A percentile compares a stretch with the other conserved stretches of the same genome.
Conservation (phyloP, 192 early-diverging fungal species). For the Obelidium mucronatum region DNA sequence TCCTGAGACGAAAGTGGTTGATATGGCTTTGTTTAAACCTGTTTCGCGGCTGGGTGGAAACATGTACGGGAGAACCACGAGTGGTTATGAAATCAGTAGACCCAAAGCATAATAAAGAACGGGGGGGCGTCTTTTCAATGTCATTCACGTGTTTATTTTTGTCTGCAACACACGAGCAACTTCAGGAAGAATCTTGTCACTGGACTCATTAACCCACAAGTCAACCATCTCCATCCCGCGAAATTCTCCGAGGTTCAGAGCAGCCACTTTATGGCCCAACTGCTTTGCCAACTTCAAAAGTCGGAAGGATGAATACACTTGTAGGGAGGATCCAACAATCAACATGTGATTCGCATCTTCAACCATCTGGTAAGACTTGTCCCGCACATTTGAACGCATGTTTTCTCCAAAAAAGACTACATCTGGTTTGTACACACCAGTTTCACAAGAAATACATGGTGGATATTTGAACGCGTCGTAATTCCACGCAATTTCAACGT, state of each 20-base stretch:
- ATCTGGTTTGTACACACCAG: slow-evolving; percentile 60
- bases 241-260: slow-evolving; percentile 80
- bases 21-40: slow-evolving; percentile 39
- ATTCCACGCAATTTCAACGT: slow-evolving; percentile 65
- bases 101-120: too few species aligned
- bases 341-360: slow-evolving; percentile 68
- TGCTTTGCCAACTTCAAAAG: slow-evolving; percentile 72
- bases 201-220: slow-evolving; percentile 52
- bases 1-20: slow-evolving; percentile 39
- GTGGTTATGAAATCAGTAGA: slow-evolving; percentile 46
- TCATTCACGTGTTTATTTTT: neutral
- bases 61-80: slow-evolving; percentile 44
- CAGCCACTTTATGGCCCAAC: slow-evolving; percentile 64
- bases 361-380: slow-evolving; percentile 64
- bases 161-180: neutral
- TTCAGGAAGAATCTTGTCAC: slow-evolving; percentile 19
- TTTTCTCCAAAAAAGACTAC: slow-evolving; percentile 63
- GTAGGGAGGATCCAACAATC: slow-evolving; percentile 81
- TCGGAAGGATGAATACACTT: slow-evolving; percentile 84
- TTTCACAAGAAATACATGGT: slow-evolving; percentile 67
- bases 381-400: slow-evolving; percentile 62
- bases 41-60: slow-evolving; percentile 52
- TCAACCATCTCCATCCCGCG: slow-evolving; percentile 71
- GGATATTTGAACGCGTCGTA: slow-evolving; percentile 79
- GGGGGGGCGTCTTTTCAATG: neutral